Percentiles rank a stretch among this genome's conserved stretches.
Evolutionary conservation across 2,329 filamentous ascomycete genomes (phyloP).

Genomic region (Cadophora sp.): DNA sequence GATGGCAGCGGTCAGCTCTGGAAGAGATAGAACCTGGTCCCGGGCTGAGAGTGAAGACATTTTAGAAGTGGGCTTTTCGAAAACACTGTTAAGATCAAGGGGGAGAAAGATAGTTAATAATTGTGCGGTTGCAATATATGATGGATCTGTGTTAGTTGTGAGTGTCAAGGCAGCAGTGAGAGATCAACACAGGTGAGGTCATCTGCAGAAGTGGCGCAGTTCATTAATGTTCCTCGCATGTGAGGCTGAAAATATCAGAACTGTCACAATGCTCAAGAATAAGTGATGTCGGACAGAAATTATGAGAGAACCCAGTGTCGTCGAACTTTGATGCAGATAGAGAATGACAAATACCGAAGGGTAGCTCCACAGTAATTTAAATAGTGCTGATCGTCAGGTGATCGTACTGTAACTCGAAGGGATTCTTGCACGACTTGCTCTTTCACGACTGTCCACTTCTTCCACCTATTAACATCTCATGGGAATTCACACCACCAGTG

Average conservation of each 20-base stretch:
- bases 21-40: constrained; percentile 19
- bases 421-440: no score
- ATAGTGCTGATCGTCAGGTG: background rate
- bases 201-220: background rate
- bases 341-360: background rate
- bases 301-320: background rate
- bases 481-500: no score
- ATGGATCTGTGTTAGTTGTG: background rate
- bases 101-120: background rate
- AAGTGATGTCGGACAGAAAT: background rate
- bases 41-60: background rate
- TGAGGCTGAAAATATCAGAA: background rate
- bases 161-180: background rate
- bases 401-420: background rate
- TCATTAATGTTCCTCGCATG: background rate
- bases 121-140: background rate
- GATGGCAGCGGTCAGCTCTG: constrained; percentile 25
- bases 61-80: background rate
- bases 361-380: no score
- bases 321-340: background rate
- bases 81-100: background rate
- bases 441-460: no score
- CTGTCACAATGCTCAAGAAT: background rate
- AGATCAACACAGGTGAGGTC: background rate
- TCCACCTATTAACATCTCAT: no score